phyloP scores from a whole-genome alignment of 345 rosid species.

The Cardiospermum halicacabum region DNA sequence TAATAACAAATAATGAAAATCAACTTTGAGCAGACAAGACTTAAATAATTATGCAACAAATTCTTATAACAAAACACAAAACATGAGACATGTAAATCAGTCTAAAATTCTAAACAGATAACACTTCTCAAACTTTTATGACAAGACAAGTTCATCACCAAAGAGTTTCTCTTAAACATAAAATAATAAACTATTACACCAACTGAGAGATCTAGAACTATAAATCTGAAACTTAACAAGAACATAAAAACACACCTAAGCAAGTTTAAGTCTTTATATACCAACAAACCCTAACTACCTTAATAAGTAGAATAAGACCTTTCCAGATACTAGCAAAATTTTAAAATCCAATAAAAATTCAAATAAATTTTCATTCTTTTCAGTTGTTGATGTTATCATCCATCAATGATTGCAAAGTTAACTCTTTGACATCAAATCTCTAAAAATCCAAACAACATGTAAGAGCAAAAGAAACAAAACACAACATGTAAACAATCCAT shows the following conservation, averaged over 20 bases:
- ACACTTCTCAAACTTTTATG: not conserved
- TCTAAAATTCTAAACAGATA: constrained; percentile 3
- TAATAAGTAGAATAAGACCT: not conserved
- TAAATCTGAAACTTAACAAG: not conserved
- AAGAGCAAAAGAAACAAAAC: not conserved
- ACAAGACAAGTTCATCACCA: not conserved
- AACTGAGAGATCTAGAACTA: not conserved
- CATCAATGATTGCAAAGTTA: not conserved
- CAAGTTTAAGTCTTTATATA: not conserved
- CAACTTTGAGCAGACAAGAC: no score
- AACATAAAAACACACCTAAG: no score
- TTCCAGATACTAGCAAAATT: not conserved
- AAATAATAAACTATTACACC: constrained; percentile 13
- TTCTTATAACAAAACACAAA: no score
- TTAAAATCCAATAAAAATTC: not conserved
- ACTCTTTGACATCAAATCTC: not conserved
- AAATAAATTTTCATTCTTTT: not conserved
- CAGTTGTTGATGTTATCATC: not conserved
- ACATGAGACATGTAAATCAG: no score
- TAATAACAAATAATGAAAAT: not conserved
- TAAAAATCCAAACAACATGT: not conserved
- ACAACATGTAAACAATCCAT: not conserved
- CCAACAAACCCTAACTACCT: constrained; percentile 6
- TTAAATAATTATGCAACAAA: no score
- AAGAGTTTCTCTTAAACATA: constrained; percentile 1